phyloP scores from a whole-genome alignment of 305 asterid genomes.

The Solanum hybrid region DNA sequence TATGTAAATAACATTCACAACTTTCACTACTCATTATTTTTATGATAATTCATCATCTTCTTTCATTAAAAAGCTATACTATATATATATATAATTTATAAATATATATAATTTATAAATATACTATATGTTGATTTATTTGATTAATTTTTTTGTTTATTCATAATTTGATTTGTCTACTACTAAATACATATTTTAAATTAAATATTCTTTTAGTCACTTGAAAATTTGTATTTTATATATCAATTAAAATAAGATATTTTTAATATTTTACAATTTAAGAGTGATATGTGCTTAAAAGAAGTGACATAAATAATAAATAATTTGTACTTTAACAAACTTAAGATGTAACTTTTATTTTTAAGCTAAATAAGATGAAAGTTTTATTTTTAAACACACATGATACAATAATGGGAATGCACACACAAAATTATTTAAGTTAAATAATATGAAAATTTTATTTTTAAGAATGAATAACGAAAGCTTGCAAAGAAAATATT shows the following conservation, averaged over 20 bases:
- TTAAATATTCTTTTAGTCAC: background rate
- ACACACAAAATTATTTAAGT: background rate
- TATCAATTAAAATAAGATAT: no score
- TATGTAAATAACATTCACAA: background rate
- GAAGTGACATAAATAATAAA: background rate
- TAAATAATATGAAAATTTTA: background rate
- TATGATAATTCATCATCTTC: background rate
- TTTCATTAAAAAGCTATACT: no score
- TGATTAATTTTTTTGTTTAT: background rate
- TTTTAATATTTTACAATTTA: no score
- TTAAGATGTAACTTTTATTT: background rate
- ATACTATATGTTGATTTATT: no score
- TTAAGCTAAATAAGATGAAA: background rate
- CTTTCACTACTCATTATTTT: background rate
- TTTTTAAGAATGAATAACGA: background rate
- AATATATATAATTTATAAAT: no score
- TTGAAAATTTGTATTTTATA: no score
- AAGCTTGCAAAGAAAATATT: background rate
- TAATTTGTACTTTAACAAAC: background rate
- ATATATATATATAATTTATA: no score
- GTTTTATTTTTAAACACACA: background rate
- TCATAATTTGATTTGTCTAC: no score
- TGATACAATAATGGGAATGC: background rate
- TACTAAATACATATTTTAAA: background rate
- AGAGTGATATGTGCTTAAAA: background rate